These are phyloP conservation scores for Diaporthe destruens DNA, from an alignment of 2,329 filamentous ascomycete genomes.

Conservation along the genomic window DNA sequence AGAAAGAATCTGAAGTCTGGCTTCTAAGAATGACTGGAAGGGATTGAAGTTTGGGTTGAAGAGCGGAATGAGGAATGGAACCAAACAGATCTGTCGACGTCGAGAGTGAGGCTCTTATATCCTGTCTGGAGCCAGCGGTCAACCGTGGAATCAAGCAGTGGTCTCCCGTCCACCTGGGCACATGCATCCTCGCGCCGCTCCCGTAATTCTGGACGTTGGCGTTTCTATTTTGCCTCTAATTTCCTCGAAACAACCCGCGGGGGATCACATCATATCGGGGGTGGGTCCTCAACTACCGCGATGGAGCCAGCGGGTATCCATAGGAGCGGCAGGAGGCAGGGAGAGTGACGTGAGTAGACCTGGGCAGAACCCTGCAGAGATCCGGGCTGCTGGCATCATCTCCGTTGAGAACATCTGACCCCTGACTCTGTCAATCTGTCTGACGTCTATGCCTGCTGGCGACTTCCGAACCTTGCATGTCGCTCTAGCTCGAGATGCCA, in stretches of 20 bases:
- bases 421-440: not conserved
- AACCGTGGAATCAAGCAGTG: not conserved
- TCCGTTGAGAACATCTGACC: not conserved
- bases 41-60: constrained; percentile 35
- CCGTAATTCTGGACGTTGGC: not conserved
- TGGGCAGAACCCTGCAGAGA: not conserved
- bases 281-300: constrained; percentile 28
- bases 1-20: constrained; percentile 42
- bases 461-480: not conserved
- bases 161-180: not conserved
- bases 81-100: not conserved
- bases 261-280: constrained; percentile 30
- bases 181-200: constrained; percentile 13
- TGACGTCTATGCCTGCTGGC: not conserved
- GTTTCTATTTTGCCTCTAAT: constrained; percentile 31
- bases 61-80: constrained; percentile 37
- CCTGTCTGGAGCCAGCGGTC: not conserved
- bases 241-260: constrained; percentile 39
- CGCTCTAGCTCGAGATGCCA: too few relatives aligned
- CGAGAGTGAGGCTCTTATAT: constrained; percentile 37
- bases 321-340: constrained; percentile 20
- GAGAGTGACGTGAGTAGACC: constrained; percentile 7
- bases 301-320: constrained; percentile 25
- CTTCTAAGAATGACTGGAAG: constrained; percentile 41
- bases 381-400: constrained; percentile 18